Evolutionary conservation across 2,329 filamentous ascomycete species (phyloP).

Genomic region (Fusarium oligoseptatum): DNA sequence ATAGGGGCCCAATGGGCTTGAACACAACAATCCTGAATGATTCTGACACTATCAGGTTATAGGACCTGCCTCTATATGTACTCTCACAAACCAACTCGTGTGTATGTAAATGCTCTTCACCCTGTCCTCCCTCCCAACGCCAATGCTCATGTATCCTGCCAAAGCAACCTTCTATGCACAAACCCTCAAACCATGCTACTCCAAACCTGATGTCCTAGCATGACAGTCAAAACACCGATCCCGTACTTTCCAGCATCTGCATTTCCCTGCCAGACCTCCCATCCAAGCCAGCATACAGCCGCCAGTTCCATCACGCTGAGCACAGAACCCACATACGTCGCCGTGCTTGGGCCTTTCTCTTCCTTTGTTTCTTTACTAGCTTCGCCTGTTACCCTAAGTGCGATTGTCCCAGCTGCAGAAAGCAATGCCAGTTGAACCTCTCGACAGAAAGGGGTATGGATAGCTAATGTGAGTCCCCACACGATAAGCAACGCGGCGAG

Average conservation of each 20-base stretch:
- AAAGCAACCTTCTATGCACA: slow-evolving; percentile 3
- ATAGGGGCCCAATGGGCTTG: not conserved
- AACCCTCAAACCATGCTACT: slow-evolving; percentile 35
- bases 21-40: not conserved
- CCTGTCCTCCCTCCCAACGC: slow-evolving; percentile 21
- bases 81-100: not conserved
- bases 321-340: slow-evolving; percentile 43
- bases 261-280: slow-evolving; percentile 47
- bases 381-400: slow-evolving; percentile 49
- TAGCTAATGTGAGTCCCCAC: slow-evolving; percentile 44
- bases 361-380: slow-evolving; percentile 31
- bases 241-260: slow-evolving; percentile 46
- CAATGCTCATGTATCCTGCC: slow-evolving; percentile 23
- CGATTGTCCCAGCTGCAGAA: slow-evolving; percentile 47
- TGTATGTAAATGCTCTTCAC: not conserved
- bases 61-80: not conserved
- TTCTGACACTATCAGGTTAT: not conserved
- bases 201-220: slow-evolving; percentile 52
- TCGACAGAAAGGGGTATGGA: slow-evolving; percentile 42
- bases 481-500: slow-evolving; percentile 40
- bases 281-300: slow-evolving; percentile 51
- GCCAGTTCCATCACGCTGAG: slow-evolving; percentile 51
- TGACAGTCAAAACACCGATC: slow-evolving; percentile 45
- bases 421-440: slow-evolving; percentile 48
- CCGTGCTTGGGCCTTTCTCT: slow-evolving; percentile 30